Conservation (phyloP, 2,329 filamentous ascomycete genomes). For the Pleomassaria siparia region DNA sequence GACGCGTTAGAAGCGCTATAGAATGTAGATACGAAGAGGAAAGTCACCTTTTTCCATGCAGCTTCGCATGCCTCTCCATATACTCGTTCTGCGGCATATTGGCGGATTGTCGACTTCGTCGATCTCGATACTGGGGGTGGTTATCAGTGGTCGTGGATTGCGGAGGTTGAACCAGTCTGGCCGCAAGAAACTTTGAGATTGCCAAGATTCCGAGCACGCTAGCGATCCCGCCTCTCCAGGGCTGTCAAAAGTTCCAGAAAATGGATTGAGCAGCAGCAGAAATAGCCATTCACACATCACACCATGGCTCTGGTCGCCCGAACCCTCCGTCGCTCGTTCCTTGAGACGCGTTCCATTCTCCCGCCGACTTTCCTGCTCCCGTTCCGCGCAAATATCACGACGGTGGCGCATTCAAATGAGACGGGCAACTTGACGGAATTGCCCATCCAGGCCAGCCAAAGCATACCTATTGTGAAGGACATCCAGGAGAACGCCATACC, state of each 20-base stretch:
- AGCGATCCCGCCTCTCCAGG: background rate
- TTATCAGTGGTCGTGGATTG: background rate
- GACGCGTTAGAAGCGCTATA: conserved; percentile 15
- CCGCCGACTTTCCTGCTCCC: conserved; percentile 57
- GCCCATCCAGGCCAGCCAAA: conserved; percentile 51
- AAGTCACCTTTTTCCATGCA: conserved; percentile 42
- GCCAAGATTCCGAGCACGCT: too few relatives aligned
- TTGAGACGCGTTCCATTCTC: conserved; percentile 59
- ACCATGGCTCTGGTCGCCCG: conserved; percentile 48
- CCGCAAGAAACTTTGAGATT: too few relatives aligned
- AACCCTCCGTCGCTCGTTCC: conserved; percentile 63
- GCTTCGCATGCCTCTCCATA: conserved; percentile 73
- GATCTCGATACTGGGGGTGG: too few relatives aligned
- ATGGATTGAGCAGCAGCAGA: background rate
- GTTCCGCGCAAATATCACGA: conserved; percentile 50
- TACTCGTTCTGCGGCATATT: conserved; percentile 78
- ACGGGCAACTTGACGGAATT: conserved; percentile 35
- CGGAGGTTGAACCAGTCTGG: too few relatives aligned
- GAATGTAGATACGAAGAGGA: background rate
- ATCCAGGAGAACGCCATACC: conserved; percentile 23
- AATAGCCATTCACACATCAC: conserved; percentile 7
- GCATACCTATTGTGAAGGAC: conserved; percentile 22
- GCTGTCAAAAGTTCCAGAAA: conserved; percentile 3
- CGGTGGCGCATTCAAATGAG: conserved; percentile 44
- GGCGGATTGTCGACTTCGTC: conserved; percentile 12